Percentiles rank a stretch among this genome's conserved stretches.
Evolutionary conservation across 2,329 filamentous ascomycete genomes (phyloP).

Genomic region (Zarea fungicola): DNA sequence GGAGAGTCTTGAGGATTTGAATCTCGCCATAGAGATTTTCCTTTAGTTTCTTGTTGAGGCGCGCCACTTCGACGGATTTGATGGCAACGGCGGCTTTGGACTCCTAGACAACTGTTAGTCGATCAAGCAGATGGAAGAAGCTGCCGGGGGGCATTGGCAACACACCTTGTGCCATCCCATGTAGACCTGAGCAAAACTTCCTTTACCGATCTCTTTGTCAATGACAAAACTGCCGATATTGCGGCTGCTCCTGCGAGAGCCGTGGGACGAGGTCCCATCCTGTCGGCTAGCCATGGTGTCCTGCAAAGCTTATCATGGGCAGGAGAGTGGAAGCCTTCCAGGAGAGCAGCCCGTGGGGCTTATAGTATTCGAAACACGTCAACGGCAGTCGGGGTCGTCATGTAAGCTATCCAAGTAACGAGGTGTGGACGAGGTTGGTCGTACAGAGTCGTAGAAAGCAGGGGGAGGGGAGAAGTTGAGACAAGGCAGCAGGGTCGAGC

Average conservation of each 20-base stretch:
- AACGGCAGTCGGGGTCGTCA: conserved; percentile 31
- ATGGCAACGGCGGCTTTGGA: conserved; percentile 82
- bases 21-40: conserved; percentile 96
- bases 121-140: not conserved
- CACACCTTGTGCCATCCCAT: conserved; percentile 74
- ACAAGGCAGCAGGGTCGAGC: not conserved
- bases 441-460: conserved; percentile 11
- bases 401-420: conserved; percentile 29
- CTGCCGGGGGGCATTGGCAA: not conserved
- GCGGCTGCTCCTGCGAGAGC: conserved; percentile 30
- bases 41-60: conserved; percentile 92
- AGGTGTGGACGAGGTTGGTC: not conserved
- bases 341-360: conserved; percentile 30
- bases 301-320: conserved; percentile 27
- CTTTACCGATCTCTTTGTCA: conserved; percentile 88
- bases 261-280: conserved; percentile 29
- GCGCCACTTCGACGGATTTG: conserved; percentile 89
- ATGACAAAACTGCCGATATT: conserved; percentile 71
- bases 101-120: conserved; percentile 46
- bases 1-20: conserved; percentile 85
- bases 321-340: conserved; percentile 24
- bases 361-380: conserved; percentile 32
- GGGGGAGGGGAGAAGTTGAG: not conserved
- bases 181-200: conserved; percentile 96
- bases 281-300: conserved; percentile 36